Evolutionary conservation across 2,329 filamentous ascomycete species (phyloP).

Genomic region (Ceratocystis cubensis): DNA sequence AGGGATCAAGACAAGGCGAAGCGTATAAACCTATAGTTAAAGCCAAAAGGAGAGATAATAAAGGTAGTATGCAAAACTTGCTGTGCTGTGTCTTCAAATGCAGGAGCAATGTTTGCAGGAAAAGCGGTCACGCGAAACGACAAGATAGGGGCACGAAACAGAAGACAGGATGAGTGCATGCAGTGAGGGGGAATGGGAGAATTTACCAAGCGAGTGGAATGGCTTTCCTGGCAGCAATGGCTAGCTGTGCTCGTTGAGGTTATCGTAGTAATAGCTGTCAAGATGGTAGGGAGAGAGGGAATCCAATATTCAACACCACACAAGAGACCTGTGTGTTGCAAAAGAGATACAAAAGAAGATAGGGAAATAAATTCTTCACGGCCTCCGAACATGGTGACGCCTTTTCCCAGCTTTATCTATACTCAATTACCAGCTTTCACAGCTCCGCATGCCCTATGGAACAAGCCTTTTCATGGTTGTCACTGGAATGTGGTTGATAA

Average conservation of each 20-base stretch:
- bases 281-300: neutral
- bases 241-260: neutral
- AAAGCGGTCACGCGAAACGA: conserved; percentile 2
- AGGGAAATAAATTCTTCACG: neutral
- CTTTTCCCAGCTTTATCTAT: neutral
- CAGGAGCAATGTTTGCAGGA: neutral
- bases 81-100: neutral
- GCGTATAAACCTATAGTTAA: neutral
- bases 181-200: neutral
- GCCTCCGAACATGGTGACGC: neutral
- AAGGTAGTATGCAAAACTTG: neutral
- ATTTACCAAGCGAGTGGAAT: neutral
- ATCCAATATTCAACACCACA: neutral
- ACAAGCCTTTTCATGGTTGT: neutral
- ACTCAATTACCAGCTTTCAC: neutral
- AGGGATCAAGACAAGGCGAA: conserved; percentile 8
- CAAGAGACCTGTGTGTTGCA: neutral
- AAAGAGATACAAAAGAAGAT: neutral
- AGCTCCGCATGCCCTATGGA: neutral
- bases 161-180: conserved; percentile 3
- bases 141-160: neutral
- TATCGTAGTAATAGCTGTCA: neutral
- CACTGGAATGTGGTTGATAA: conserved; percentile 15
- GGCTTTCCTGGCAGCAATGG: neutral
- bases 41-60: neutral